These are phyloP conservation scores for Xylariales sp. DNA, from an alignment of 2,329 filamentous ascomycete species.

Conservation along the genomic window DNA sequence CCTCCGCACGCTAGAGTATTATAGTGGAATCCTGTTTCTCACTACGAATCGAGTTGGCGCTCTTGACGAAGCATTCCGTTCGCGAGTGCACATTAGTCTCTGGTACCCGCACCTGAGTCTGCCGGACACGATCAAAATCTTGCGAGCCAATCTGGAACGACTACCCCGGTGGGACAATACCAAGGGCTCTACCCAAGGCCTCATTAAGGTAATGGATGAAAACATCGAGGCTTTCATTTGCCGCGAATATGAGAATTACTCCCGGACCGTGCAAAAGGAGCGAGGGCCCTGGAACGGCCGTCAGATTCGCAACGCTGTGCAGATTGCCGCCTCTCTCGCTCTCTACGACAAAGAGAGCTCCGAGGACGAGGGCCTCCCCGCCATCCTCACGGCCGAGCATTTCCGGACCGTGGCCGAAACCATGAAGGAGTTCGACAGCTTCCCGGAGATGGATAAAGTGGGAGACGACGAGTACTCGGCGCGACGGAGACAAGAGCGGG, in stretches of 20 bases:
- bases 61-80: slow-evolving; percentile 56
- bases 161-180: not conserved
- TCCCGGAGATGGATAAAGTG: not conserved
- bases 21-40: slow-evolving; percentile 52
- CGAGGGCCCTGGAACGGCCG: slow-evolving; percentile 41
- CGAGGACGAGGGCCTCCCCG: not conserved
- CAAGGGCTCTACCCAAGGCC: not conserved
- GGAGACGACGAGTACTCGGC: not conserved
- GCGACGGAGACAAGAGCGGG: not conserved
- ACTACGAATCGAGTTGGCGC: slow-evolving; percentile 56
- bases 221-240: slow-evolving; percentile 10
- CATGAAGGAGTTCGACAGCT: not conserved
- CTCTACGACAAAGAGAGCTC: not conserved
- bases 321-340: not conserved
- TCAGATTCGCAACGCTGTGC: slow-evolving; percentile 41
- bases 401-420: not conserved
- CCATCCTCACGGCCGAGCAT: not conserved
- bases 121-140: slow-evolving; percentile 26
- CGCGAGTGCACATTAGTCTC: slow-evolving; percentile 52
- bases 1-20: slow-evolving; percentile 49
- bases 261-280: not conserved
- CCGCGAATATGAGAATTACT: not conserved
- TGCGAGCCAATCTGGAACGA: not conserved
- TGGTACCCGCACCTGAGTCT: slow-evolving; percentile 47
- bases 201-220: slow-evolving; percentile 28